A percentile compares a stretch with the other conserved stretches of the same genome.
These are phyloP conservation scores for Botrytis cinerea DNA, from an alignment of 2,329 filamentous ascomycete genomes.

Conservation along the genomic window DNA sequence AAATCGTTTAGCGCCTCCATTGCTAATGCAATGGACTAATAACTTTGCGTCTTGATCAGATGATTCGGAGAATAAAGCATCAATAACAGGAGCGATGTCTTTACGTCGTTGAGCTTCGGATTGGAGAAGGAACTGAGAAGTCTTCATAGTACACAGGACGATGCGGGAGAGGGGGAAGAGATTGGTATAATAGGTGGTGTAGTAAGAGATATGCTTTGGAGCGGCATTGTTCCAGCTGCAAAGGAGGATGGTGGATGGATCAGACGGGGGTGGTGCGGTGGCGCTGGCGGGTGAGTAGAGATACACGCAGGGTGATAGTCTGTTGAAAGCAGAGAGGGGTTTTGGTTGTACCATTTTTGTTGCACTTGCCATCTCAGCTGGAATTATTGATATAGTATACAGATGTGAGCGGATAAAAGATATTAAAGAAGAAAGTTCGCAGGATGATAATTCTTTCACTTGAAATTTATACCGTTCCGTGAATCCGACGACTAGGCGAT, in stretches of 20 bases:
- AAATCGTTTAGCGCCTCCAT: slow-evolving; percentile 52
- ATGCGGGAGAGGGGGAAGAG: slow-evolving; percentile 55
- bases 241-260: slow-evolving; percentile 49
- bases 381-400: no score
- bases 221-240: slow-evolving; percentile 60
- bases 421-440: not conserved
- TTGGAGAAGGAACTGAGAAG: slow-evolving; percentile 49
- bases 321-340: slow-evolving; percentile 34
- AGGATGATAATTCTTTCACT: not conserved
- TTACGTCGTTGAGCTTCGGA: slow-evolving; percentile 31
- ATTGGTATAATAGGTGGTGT: slow-evolving; percentile 52
- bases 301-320: slow-evolving; percentile 31
- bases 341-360: slow-evolving; percentile 23
- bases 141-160: slow-evolving; percentile 52
- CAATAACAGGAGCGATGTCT: slow-evolving; percentile 41
- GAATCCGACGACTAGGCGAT: not conserved
- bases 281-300: slow-evolving; percentile 31
- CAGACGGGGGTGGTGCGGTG: not conserved
- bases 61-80: slow-evolving; percentile 29
- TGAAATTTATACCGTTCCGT: not conserved
- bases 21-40: slow-evolving; percentile 58
- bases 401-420: not conserved
- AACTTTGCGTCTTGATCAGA: slow-evolving; percentile 42
- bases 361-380: not conserved
- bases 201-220: slow-evolving; percentile 58